Conservation (phyloP, 352 stramenopile genomes). For the Globisporangium perplexum region DNA sequence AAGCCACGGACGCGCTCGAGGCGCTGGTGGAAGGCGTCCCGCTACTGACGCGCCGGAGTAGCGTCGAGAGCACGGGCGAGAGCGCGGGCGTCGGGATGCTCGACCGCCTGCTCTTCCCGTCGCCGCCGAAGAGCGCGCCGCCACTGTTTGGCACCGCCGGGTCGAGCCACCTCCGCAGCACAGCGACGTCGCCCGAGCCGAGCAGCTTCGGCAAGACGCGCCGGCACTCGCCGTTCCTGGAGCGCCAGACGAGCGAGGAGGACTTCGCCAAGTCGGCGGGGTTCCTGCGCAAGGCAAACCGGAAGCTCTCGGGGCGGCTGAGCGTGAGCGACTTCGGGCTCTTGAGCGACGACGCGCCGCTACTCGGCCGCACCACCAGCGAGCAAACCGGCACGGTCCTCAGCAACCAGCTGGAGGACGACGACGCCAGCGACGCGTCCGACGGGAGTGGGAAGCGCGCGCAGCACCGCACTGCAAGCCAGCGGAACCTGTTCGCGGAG, state of each 20-base stretch:
- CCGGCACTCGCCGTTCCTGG: conserved; percentile 20
- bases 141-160: conserved; percentile 8
- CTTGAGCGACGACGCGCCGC: conserved; percentile 26
- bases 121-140: conserved; percentile 22
- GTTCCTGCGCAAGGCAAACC: conserved; percentile 56
- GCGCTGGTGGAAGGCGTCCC: conserved; percentile 24
- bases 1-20: conserved; percentile 27
- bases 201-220: not conserved
- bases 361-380: not conserved
- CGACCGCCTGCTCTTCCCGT: conserved; percentile 18
- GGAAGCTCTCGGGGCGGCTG: conserved; percentile 47
- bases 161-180: not conserved
- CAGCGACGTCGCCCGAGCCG: conserved; percentile 1
- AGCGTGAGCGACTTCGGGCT: conserved; percentile 79
- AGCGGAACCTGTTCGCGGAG: conserved; percentile 55
- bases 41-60: not conserved
- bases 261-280: conserved; percentile 58
- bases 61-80: conserved; percentile 4
- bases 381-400: not conserved
- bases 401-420: not conserved
- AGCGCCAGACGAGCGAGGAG: conserved; percentile 51
- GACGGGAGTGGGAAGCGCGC: not conserved
- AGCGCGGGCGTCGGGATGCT: conserved; percentile 7
- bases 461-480: conserved; percentile 16
- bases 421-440: conserved; percentile 10